Evolutionary conservation across 371 early-diverging fungal genomes (phyloP).

Genomic region (Ordospora colligata): DNA sequence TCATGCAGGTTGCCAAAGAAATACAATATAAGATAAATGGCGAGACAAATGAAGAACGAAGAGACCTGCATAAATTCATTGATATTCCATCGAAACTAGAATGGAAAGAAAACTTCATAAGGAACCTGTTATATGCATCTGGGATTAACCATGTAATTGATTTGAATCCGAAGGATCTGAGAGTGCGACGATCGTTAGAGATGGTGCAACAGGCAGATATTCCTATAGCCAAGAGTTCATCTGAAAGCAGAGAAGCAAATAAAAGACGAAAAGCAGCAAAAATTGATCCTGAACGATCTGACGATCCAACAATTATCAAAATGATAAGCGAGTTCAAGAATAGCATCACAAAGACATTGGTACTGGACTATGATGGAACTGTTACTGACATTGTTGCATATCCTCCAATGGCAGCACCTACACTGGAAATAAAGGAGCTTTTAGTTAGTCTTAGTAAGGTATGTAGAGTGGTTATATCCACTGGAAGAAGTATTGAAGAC

Average conservation of each 20-base stretch:
- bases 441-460: conserved; percentile 36
- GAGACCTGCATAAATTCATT: not conserved
- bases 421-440: conserved; percentile 39
- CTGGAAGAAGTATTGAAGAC: conserved; percentile 54
- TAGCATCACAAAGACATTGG: conserved; percentile 12
- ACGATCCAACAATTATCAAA: not conserved
- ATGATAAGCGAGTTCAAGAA: conserved; percentile 11
- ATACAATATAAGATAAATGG: conserved; percentile 2
- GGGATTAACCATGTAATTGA: not conserved
- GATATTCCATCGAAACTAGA: not conserved
- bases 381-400: conserved; percentile 43
- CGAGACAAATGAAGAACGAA: not conserved
- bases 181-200: not conserved
- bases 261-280: not conserved
- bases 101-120: not conserved
- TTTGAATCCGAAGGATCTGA: not conserved
- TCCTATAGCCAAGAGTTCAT: not conserved
- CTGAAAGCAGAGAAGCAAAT: not conserved
- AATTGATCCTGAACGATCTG: not conserved
- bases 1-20: conserved; percentile 15
- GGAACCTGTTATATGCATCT: not conserved
- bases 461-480: conserved; percentile 49
- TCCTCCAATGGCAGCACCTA: conserved; percentile 53
- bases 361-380: conserved; percentile 62
- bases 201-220: not conserved